Evolutionary conservation across 2,329 filamentous ascomycete genomes (phyloP).

Genomic region (Bertia moriformis): DNA sequence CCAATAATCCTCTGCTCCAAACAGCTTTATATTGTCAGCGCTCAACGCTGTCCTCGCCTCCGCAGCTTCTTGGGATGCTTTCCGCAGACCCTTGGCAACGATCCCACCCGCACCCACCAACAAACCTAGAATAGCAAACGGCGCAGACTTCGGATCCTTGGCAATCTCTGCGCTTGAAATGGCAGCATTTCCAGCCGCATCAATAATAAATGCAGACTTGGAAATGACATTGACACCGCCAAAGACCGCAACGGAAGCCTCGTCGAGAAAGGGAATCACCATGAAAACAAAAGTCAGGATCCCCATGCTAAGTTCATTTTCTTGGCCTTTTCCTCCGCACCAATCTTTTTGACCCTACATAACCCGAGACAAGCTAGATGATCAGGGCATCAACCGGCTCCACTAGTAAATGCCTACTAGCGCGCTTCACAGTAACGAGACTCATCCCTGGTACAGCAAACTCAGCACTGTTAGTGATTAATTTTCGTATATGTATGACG

Average conservation of each 20-base stretch:
- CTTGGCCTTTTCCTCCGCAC: conserved; percentile 6
- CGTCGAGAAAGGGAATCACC: conserved; percentile 32
- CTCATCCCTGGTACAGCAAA: too few species aligned
- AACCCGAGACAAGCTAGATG: too few species aligned
- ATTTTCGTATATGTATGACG: too few species aligned
- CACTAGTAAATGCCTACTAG: too few species aligned
- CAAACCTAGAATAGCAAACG: conserved; percentile 11
- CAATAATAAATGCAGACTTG: conserved; percentile 5
- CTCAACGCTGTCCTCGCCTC: background rate
- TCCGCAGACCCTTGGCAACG: background rate
- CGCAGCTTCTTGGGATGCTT: background rate
- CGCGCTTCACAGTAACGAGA: too few species aligned
- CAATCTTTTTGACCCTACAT: conserved; percentile 12
- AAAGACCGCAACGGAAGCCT: conserved; percentile 15
- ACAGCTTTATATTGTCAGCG: too few species aligned
- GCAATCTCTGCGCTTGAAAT: conserved; percentile 10
- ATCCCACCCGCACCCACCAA: conserved; percentile 3
- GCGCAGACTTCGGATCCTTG: conserved; percentile 9
- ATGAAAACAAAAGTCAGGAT: conserved; percentile 30
- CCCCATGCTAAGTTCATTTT: conserved; percentile 8
- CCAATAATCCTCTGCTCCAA: too few species aligned
- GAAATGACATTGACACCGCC: conserved; percentile 5
- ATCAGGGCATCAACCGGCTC: too few species aligned
- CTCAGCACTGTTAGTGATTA: too few species aligned
- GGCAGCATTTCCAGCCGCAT: conserved; percentile 8